Base-by-base conservation (phyloP, 2,329 filamentous ascomycete species). In the Fusarium veterinarium region DNA sequence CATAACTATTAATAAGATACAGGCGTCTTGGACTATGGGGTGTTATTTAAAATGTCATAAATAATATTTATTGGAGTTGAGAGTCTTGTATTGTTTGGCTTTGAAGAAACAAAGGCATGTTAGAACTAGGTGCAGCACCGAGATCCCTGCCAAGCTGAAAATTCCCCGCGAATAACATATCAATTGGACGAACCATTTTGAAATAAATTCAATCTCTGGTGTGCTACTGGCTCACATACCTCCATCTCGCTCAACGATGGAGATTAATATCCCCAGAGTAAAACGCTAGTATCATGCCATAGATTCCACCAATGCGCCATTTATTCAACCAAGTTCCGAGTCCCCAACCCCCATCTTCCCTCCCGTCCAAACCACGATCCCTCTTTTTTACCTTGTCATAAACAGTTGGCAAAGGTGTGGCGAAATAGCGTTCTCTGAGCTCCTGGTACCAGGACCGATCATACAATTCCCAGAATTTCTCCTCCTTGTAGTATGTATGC, bases 401-500 rank as follows among this genome's bases (percentile, higher is more conserved):
- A 3, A 93, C 88, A 11, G 83, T 89, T 8, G 91, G 91, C 68
- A 93, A 79, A 8, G 83, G 82, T 0, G 81, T 83, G 3, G 91
- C 91, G 13, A 83, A 78, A 78, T 91, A 93, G 74, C 89, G 91
- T 20, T 74, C 60, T n/a, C 91, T 82, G 67, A 93, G 81, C 0
- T 74, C 80, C 41, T 91, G 86, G 75, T 93, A 93, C 85, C 85
- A 88, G 13, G 79, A 72, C 25, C 83, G 80, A 70, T 90, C 85
- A 74, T 92, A 92, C 23, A 89, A 82, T 14, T 80, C 74, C 90
- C 90, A 92, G 79, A 92, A 93, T 74, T 91, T 88, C 0, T 86
- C 82, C 71, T 92, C 88, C 2, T 86, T 86, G 78, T 95, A 95
- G 80, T 93, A 95, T 0, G 92, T 91, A 75, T 94, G 91, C 1